Conservation (phyloP, 2,329 filamentous ascomycete species). For the Paecilomyces sp. region DNA sequence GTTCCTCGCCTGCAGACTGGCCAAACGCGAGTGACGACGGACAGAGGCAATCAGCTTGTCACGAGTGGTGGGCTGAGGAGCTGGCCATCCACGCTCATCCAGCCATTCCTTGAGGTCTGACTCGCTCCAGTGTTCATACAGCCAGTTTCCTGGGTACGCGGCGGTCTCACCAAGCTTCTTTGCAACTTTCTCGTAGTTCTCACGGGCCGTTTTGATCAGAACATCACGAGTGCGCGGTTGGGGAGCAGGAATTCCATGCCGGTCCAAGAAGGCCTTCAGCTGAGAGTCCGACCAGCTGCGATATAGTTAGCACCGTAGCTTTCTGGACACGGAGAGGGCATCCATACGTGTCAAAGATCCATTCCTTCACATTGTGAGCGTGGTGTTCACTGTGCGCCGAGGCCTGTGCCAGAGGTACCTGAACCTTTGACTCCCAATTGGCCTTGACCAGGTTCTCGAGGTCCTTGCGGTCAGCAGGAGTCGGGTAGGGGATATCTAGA, state of each 20-base stretch:
- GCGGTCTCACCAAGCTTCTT: constrained; percentile 69
- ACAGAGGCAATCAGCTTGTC: constrained; percentile 85
- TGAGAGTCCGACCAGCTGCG: constrained; percentile 83
- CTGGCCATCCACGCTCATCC: constrained; percentile 77
- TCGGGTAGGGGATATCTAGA: constrained; percentile 73
- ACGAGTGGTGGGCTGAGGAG: constrained; percentile 73
- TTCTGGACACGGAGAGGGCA: constrained; percentile 4
- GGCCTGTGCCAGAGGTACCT: constrained; percentile 68
- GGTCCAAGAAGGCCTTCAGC: constrained; percentile 87
- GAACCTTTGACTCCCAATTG: constrained; percentile 76
- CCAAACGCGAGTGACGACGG: constrained; percentile 81
- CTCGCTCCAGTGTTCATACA: constrained; percentile 85
- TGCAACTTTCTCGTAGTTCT: constrained; percentile 72
- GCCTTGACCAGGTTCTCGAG: constrained; percentile 83
- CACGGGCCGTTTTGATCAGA: constrained; percentile 67
- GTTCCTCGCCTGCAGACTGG: constrained; percentile 61
- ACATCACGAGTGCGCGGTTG: constrained; percentile 81
- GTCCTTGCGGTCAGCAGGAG: constrained; percentile 82
- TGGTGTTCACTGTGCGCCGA: constrained; percentile 68
- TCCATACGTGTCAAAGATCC: constrained; percentile 79
- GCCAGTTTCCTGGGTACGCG: constrained; percentile 90
- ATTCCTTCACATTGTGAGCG: constrained; percentile 69
- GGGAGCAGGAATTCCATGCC: constrained; percentile 77
- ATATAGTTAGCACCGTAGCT: constrained; percentile 25
- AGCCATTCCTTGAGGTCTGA: constrained; percentile 93